Conservation (phyloP, 2,329 filamentous ascomycete genomes). For the Cercospora sesami region DNA sequence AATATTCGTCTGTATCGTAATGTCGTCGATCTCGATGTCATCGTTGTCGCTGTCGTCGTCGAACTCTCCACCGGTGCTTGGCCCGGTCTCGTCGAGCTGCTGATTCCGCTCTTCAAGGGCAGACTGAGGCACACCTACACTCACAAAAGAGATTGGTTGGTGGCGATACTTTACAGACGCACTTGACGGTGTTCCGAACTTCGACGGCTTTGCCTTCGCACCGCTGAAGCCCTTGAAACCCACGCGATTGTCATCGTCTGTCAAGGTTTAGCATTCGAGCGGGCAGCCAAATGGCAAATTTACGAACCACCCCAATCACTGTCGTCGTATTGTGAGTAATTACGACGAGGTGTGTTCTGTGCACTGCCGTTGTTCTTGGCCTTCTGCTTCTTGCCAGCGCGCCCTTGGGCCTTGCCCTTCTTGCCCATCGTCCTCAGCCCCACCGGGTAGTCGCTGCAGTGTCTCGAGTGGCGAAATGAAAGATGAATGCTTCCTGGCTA, state of each 20-base stretch:
- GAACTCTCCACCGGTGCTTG: constrained; percentile 12
- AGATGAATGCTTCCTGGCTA: neutral
- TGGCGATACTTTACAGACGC: constrained; percentile 56
- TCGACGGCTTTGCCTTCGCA: constrained; percentile 20
- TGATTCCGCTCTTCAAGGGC: constrained; percentile 29
- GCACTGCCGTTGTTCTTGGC: constrained; percentile 22
- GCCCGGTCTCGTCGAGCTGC: constrained; percentile 2
- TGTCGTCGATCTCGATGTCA: constrained; percentile 31
- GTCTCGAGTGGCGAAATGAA: neutral
- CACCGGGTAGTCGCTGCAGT: neutral
- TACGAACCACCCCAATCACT: constrained; percentile 26
- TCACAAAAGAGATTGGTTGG: constrained; percentile 60
- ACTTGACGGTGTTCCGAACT: constrained; percentile 43
- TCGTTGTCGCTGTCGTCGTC: constrained; percentile 27
- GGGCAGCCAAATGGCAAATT: neutral
- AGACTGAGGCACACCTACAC: constrained; percentile 54
- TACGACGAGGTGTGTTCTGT: constrained; percentile 15
- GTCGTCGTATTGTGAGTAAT: constrained; percentile 16
- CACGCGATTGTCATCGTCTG: constrained; percentile 24
- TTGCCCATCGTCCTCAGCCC: constrained; percentile 21
- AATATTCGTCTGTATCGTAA: constrained; percentile 34
- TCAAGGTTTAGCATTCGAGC: constrained; percentile 14
- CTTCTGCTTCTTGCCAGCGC: constrained; percentile 33
- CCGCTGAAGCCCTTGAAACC: constrained; percentile 36
- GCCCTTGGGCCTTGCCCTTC: constrained; percentile 31